Evolutionary conservation across 2,329 filamentous ascomycete genomes (phyloP), one percentile per base, ranked within the genome.

Genomic region (Fusarium verrucosum): DNA sequence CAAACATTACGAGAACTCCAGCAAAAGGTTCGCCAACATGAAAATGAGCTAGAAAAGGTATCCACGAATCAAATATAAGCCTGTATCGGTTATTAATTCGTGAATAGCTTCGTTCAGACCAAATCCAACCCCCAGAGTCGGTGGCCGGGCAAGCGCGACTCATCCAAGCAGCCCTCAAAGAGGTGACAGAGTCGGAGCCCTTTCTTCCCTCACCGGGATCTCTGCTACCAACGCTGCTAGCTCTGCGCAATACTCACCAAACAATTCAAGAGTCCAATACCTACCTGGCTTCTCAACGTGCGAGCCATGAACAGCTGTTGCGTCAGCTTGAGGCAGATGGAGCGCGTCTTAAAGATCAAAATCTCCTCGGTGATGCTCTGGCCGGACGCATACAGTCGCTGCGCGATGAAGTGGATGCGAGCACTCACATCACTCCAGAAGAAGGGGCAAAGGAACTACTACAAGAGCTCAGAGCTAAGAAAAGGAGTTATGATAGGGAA

Each of bases 1-100:
- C 83, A 85, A 50, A 92, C 91, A 3, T 72, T 94, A 40, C 83
- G 82, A 62, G 87, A 90, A 72, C 84, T 94, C 2, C 87, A 90
- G 72, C 78, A 76, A 16, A 80, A 80, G 68, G 81, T 89, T 26
- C 78, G 79, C 52, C 82, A 88, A 70, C 82, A 86, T 60, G 82
- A 87, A 70, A 74, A 75, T 49, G 77, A 81, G 49, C 74, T 88
- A 17, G 74, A 78, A 54, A 79, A 79, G 74, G 84, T 85, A 56
- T 42, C 42, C 66, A 40, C 16, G 9, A 16, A 17, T 14, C 28
- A 26, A 17, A 22, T 26, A 7, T 6, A 23, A 25, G 17, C 10
- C 11, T 10, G 10, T 25, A 22, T 37, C 22, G 20, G 8, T 25
- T 42, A 46, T 40, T 63, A 38, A 64, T 42, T 22, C 28, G 32